Evolutionary conservation across 2,329 filamentous ascomycete species (phyloP).

Genomic region (Tetracladium maxilliforme): DNA sequence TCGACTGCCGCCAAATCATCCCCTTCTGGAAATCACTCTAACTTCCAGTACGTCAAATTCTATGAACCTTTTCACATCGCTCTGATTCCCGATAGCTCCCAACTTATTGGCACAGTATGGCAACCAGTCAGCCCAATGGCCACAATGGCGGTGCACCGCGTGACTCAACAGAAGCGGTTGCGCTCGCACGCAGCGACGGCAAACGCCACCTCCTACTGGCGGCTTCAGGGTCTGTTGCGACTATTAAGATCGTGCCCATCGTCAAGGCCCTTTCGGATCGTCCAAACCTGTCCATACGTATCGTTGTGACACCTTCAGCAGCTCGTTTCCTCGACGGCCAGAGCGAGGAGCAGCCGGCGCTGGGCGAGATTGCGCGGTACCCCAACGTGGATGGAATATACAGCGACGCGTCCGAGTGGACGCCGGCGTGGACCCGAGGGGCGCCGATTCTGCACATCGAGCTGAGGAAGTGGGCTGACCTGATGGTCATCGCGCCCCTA

Average conservation of each 20-base stretch:
- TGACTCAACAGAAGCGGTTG: too few relatives aligned
- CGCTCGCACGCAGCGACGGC: constrained; percentile 29
- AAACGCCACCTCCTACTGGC: constrained; percentile 50
- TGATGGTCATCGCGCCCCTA: constrained; percentile 68
- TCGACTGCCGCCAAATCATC: too few relatives aligned
- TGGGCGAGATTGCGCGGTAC: constrained; percentile 40
- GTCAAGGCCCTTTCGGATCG: constrained; percentile 38
- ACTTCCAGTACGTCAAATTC: too few relatives aligned
- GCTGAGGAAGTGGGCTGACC: constrained; percentile 65
- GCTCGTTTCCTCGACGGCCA: constrained; percentile 65
- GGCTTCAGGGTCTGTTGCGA: constrained; percentile 65
- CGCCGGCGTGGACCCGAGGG: constrained; percentile 60
- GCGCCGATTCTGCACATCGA: constrained; percentile 84
- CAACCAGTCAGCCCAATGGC: too few relatives aligned
- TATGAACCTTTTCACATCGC: too few relatives aligned
- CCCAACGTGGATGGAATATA: constrained; percentile 72
- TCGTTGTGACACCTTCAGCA: constrained; percentile 66
- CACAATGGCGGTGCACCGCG: too few relatives aligned
- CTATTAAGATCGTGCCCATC: constrained; percentile 67
- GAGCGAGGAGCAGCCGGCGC: constrained; percentile 58
- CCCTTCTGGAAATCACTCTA: too few relatives aligned
- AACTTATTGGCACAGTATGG: too few relatives aligned
- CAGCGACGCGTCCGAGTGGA: constrained; percentile 77
- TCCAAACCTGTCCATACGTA: constrained; percentile 56
- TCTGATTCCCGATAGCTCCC: too few relatives aligned